Evolutionary conservation across 1,284 basidiomycete species (phyloP).

Genomic region (Bjerkandera adusta): DNA sequence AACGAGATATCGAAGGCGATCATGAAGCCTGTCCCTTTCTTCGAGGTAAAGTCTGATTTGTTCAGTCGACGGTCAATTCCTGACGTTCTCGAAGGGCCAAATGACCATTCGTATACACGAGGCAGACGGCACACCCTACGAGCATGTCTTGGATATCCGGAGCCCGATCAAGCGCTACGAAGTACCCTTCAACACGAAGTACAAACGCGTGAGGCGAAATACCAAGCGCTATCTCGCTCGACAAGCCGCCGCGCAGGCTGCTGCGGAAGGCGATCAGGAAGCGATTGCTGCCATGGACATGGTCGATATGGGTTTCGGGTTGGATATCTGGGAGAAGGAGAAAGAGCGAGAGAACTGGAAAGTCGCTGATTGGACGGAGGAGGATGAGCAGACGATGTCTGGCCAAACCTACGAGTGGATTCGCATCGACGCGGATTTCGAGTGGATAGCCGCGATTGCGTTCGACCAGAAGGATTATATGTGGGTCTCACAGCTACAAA

Average conservation of each 20-base stretch:
- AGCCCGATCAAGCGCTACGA: conserved; percentile 88
- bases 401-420: conserved; percentile 99
- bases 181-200: conserved; percentile 99
- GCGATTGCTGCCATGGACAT: conserved; percentile 93
- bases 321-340: conserved; percentile 96
- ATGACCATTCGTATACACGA: conserved; percentile 99
- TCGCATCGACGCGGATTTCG: conserved; percentile 97
- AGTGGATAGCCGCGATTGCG: conserved; percentile 92
- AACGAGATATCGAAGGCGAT: conserved; percentile 67
- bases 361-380: conserved; percentile 97
- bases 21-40: conserved; percentile 83
- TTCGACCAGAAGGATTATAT: conserved; percentile 98
- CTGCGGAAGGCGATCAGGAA: conserved; percentile 87
- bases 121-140: conserved; percentile 98
- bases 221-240: conserved; percentile 94
- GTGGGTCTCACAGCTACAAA: conserved; percentile 97
- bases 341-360: conserved; percentile 92
- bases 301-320: conserved; percentile 94
- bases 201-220: conserved; percentile 93
- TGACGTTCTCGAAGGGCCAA: conserved; percentile 63
- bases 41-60: conserved; percentile 56
- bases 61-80: conserved; percentile 11
- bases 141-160: conserved; percentile 95
- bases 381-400: conserved; percentile 91
- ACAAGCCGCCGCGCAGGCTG: conserved; percentile 90